phyloP scores from a whole-genome alignment of 2,329 filamentous ascomycete species.

The Fusarium foetens region DNA sequence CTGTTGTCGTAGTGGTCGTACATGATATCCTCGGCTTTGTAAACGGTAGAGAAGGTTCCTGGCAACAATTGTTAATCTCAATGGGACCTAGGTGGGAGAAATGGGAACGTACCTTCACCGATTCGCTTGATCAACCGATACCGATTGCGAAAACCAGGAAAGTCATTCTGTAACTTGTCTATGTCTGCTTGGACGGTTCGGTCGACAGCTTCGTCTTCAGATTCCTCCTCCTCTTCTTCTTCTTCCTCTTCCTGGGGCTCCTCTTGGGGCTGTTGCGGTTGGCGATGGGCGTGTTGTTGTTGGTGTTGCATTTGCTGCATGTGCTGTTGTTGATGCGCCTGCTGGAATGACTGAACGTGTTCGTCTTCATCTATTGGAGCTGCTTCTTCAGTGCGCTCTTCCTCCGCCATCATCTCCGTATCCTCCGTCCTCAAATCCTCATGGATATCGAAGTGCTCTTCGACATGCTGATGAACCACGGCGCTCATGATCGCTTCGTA shows the following conservation, averaged over 20 bases:
- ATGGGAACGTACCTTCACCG: slow-evolving; percentile 77
- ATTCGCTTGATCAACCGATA: slow-evolving; percentile 96
- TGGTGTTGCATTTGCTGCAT: slow-evolving; percentile 29
- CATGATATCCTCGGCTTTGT: slow-evolving; percentile 94
- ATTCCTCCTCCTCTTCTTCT: slow-evolving; percentile 55
- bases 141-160: slow-evolving; percentile 82
- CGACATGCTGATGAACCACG: slow-evolving; percentile 42
- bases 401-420: slow-evolving; percentile 61
- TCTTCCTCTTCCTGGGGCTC: slow-evolving; percentile 51
- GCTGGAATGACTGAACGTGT: slow-evolving; percentile 42
- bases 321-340: slow-evolving; percentile 31
- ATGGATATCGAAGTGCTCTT: slow-evolving; percentile 59
- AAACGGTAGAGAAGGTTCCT: slow-evolving; percentile 99
- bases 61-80: slow-evolving; percentile 16
- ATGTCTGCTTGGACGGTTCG: slow-evolving; percentile 84
- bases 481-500: slow-evolving; percentile 38
- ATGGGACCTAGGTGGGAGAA: background rate
- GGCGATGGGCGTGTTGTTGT: slow-evolving; percentile 20
- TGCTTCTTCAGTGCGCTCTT: slow-evolving; percentile 46
- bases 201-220: slow-evolving; percentile 73
- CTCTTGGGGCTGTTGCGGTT: slow-evolving; percentile 20
- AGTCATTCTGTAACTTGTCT: slow-evolving; percentile 81
- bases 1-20: slow-evolving; percentile 86
- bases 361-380: slow-evolving; percentile 37
- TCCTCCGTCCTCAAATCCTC: slow-evolving; percentile 62